Percentiles rank a stretch among this genome's conserved stretches.
Conservation (phyloP, 257 asterid species). For the Rubia yunnanensis region DNA sequence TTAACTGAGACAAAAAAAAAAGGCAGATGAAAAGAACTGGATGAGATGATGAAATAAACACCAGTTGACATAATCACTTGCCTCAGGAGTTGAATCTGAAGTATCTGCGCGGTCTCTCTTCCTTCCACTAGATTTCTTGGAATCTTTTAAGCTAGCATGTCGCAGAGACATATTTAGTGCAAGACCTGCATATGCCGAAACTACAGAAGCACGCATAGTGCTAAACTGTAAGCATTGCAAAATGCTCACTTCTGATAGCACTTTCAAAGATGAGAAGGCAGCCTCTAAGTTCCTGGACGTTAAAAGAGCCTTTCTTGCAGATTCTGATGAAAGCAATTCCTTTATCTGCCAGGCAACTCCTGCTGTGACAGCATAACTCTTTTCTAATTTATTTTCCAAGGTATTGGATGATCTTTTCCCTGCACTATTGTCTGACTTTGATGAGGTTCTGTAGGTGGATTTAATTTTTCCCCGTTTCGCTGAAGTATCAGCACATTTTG, state of each 20-base stretch:
- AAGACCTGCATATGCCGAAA: conserved; percentile 67
- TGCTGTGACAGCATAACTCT: conserved; percentile 56
- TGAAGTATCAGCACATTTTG: conserved; percentile 26
- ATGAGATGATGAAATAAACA: neutral
- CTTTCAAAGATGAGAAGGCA: conserved; percentile 50
- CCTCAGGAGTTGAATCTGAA: conserved; percentile 37
- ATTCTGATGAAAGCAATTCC: conserved; percentile 64
- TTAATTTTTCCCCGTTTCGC: conserved; percentile 30
- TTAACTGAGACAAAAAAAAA: neutral
- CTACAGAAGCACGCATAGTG: conserved; percentile 31
- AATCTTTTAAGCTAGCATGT: conserved; percentile 31
- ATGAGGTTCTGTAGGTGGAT: conserved; percentile 31
- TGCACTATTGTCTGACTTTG: conserved; percentile 30
- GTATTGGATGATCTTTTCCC: conserved; percentile 27
- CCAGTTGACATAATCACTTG: conserved; percentile 26
- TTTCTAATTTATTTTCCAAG: conserved; percentile 25
- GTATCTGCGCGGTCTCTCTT: conserved; percentile 7
- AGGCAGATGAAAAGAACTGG: neutral
- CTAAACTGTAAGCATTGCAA: conserved; percentile 50
- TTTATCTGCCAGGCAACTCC: conserved; percentile 94
- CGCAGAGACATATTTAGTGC: conserved; percentile 58
- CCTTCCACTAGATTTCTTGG: conserved; percentile 8
- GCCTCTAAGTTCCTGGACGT: conserved; percentile 35
- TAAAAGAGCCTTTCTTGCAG: conserved; percentile 48
- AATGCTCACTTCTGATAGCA: conserved; percentile 69